Evolutionary conservation across 495 filamentous ascomycete species (phyloP), one percentile per base, ranked within the genome.

Genomic region (Eremomyces bilateralis): DNA sequence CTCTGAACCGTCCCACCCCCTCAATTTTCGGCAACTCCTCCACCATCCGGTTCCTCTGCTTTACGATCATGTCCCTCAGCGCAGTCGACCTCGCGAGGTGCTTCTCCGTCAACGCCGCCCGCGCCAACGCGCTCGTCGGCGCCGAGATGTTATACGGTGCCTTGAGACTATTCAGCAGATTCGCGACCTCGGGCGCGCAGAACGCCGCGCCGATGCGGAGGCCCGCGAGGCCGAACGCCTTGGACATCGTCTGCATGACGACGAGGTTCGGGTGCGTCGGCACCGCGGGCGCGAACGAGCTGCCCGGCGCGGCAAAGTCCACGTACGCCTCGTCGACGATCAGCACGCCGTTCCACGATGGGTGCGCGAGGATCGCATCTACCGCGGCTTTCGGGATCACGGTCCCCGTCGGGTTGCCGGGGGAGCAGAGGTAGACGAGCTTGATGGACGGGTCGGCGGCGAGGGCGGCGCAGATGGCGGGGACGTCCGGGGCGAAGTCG

Each of bases 311-410:
- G 13, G 90, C 73, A 44, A 95, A 97, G 53, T 97, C 88, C 41
- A 97, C 71, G 55, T 97, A 97, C 20, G 88, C 88, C 58, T 97
- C 88, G 53, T 97, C 90, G 27, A 97, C 60, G 13, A 92, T 69
- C 3, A 95, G 74, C 4, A 97, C 63, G 10, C 88, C 90, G 54
- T 97, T 95, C 84, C 83, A 97, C 3, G 72, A 80, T 12, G 80
- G 74, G 62, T 95, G 83, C 39, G 76, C 68, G 15, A 97, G 65
- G 15, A 95, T 56, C 39, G 64, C 54, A 33, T 60, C 61, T 34
- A 97, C 60, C 37, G 84, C 77, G n/a, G 61, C 57, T 46, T 91
- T 91, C 32, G 62, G 57, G 32, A 93, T 63, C 17, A 91, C 53
- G 20, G 70, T 66, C 15, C 71, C 83, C 0, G 88, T 95, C 0